phyloP scores from a whole-genome alignment of 306 rosid genomes.

The Glycyrrhiza uralensis region DNA sequence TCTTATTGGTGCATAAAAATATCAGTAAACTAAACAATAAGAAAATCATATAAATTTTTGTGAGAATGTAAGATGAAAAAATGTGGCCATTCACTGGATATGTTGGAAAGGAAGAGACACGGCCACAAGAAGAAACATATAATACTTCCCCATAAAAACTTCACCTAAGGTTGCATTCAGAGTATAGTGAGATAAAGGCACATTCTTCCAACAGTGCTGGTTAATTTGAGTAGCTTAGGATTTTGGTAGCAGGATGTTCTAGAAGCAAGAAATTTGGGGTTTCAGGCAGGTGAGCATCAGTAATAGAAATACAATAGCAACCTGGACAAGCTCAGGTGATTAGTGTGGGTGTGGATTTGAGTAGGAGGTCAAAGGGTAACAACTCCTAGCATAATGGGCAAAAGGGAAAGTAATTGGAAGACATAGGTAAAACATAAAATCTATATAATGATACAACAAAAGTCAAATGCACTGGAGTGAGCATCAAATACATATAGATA shows the following conservation, averaged over 20 bases:
- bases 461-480: background rate
- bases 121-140: background rate
- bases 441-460: background rate
- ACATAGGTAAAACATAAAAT: background rate
- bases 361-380: background rate
- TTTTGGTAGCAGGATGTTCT: background rate
- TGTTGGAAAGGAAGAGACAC: background rate
- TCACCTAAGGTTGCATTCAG: background rate
- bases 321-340: background rate
- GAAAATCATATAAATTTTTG: background rate
- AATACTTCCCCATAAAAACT: background rate
- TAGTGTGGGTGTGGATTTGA: conserved; percentile 3
- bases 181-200: background rate
- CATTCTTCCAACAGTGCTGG: background rate
- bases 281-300: background rate
- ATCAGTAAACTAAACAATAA: too few relatives aligned
- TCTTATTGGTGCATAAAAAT: too few relatives aligned
- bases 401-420: conserved; percentile 2
- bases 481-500: too few relatives aligned
- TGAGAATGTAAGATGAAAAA: background rate
- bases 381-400: background rate
- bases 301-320: background rate
- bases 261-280: background rate
- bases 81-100: background rate
- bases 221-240: background rate